A percentile compares a stretch with the other conserved stretches of the same genome.
These are phyloP conservation scores for Skeletonema tropicum DNA, from an alignment of 108 stramenopile species.

Conservation along the genomic window DNA sequence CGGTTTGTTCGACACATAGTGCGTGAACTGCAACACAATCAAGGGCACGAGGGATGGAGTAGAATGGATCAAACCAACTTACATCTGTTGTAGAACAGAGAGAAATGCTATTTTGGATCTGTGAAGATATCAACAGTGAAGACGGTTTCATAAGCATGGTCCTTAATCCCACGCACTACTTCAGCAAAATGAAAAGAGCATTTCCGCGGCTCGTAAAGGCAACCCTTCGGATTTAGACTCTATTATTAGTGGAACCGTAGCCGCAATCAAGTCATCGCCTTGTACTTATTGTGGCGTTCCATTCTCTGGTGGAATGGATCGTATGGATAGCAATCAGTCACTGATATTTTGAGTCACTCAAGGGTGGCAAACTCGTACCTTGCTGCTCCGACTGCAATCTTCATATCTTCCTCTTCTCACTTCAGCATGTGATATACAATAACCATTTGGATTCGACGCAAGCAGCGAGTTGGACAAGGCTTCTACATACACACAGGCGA, in stretches of 20 bases:
- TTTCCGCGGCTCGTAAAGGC: background rate
- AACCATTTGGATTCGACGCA: too few species aligned
- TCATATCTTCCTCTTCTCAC: too few species aligned
- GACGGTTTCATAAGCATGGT: background rate
- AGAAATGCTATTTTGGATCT: background rate
- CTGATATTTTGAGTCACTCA: background rate
- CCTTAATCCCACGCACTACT: background rate
- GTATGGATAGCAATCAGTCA: background rate
- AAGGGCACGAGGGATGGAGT: background rate
- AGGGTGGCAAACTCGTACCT: background rate
- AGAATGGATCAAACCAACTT: background rate
- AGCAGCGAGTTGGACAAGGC: too few species aligned
- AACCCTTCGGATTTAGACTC: background rate
- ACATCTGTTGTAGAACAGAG: too few species aligned
- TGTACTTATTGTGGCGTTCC: background rate
- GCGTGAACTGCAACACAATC: background rate
- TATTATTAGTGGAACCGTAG: background rate
- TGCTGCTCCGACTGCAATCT: background rate
- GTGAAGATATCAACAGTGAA: background rate
- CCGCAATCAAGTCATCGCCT: background rate
- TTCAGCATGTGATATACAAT: too few species aligned
- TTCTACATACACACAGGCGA: too few species aligned
- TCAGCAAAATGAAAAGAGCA: background rate
- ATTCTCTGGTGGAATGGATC: background rate
- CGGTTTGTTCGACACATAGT: background rate